phyloP scores from a whole-genome alignment of 1,284 basidiomycete genomes.

The Apiotrichum veenhuisii region DNA sequence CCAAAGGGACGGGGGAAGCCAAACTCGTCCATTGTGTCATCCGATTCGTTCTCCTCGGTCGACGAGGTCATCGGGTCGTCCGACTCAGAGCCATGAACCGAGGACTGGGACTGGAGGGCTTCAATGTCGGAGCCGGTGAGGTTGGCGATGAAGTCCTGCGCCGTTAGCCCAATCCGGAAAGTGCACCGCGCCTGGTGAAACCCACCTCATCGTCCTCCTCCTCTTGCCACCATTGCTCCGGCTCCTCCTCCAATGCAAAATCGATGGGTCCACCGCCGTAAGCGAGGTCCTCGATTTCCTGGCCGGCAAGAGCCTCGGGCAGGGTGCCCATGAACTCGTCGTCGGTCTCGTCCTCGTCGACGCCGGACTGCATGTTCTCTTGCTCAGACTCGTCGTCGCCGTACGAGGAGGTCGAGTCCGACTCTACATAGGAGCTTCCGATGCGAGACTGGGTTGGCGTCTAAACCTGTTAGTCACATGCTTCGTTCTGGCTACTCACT shows the following conservation, averaged over 20 bases:
- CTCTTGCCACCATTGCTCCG: constrained; percentile 23
- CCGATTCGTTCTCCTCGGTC: constrained; percentile 28
- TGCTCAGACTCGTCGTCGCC: constrained; percentile 45
- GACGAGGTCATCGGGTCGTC: constrained; percentile 33
- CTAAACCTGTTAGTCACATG: constrained; percentile 1
- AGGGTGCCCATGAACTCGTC: constrained; percentile 34
- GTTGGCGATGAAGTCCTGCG: constrained; percentile 32
- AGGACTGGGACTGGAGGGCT: constrained; percentile 39
- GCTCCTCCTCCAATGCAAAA: constrained; percentile 27
- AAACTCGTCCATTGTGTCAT: constrained; percentile 44
- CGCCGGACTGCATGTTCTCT: constrained; percentile 14
- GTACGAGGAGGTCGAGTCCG: constrained; percentile 39
- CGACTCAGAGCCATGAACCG: constrained; percentile 31
- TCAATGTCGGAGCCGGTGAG: constrained; percentile 45
- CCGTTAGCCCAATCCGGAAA: not conserved
- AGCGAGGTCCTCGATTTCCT: constrained; percentile 45
- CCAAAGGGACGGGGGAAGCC: constrained; percentile 35
- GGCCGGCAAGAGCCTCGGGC: constrained; percentile 40
- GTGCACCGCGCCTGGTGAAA: not conserved
- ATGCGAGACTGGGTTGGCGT: constrained; percentile 19
- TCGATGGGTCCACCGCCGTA: constrained; percentile 40
- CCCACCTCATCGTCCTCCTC: constrained; percentile 38
- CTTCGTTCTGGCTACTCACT: constrained; percentile 11
- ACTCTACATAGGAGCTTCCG: constrained; percentile 16
- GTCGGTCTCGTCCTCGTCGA: constrained; percentile 23